Percentiles rank a stretch among this genome's conserved stretches.
Evolutionary conservation across 257 asterid genomes (phyloP).

Genomic region (Lycium barbarum): DNA sequence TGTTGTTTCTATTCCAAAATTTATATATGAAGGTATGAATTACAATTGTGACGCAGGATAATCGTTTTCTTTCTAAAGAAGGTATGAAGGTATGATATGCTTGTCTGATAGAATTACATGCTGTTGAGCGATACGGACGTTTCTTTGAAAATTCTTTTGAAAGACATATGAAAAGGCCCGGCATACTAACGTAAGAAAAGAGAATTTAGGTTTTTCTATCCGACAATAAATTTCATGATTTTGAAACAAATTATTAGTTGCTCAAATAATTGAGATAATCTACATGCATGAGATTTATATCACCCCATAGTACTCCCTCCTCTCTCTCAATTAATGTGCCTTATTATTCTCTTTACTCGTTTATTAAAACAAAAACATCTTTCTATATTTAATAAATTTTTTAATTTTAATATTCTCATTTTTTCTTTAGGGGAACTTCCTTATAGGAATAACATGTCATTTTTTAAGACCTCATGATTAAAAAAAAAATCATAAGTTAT

Average conservation of each 20-base stretch:
- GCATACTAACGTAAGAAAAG: too few species aligned
- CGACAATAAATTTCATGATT: neutral
- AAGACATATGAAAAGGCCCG: neutral
- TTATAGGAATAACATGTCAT: neutral
- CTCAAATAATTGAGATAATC: neutral
- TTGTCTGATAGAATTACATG: neutral
- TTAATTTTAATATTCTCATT: neutral
- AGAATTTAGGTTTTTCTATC: too few species aligned
- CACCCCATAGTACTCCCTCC: too few species aligned
- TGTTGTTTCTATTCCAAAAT: too few species aligned
- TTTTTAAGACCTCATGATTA: neutral
- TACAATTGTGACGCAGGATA: neutral
- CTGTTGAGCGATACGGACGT: neutral
- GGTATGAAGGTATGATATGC: neutral
- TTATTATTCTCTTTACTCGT: too few species aligned
- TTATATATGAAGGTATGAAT: neutral
- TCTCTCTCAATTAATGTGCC: too few species aligned
- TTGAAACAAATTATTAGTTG: neutral
- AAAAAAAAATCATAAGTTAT: neutral
- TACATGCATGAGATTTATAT: neutral
- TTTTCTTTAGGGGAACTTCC: neutral
- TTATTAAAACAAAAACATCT: neutral
- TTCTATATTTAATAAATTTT: neutral
- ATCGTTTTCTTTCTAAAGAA: slow-evolving; percentile 4
- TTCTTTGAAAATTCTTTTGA: neutral